Conservation (phyloP, 192 early-diverging fungal genomes). For the Rhizophagus clarus region DNA sequence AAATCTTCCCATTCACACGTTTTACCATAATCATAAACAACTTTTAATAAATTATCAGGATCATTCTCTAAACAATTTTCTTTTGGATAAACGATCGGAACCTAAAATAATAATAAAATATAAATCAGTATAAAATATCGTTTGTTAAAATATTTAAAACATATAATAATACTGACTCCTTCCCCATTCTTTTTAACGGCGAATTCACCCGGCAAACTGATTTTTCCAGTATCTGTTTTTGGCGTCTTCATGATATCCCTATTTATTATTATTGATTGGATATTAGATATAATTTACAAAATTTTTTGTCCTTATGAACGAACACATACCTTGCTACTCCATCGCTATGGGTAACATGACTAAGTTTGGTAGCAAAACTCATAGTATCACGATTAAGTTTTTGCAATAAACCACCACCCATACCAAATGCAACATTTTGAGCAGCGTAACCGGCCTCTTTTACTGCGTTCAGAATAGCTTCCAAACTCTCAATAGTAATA, state of each 20-base stretch:
- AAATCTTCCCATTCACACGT: slow-evolving; percentile 63
- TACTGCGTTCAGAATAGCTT: slow-evolving; percentile 59
- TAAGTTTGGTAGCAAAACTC: slow-evolving; percentile 86
- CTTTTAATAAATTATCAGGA: slow-evolving; percentile 49
- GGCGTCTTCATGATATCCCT: slow-evolving; percentile 90
- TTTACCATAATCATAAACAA: slow-evolving; percentile 70
- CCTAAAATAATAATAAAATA: slow-evolving; percentile 34
- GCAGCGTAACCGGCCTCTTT: slow-evolving; percentile 65
- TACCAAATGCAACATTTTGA: slow-evolving; percentile 78
- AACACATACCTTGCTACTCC: slow-evolving; percentile 61
- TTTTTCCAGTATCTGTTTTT: slow-evolving; percentile 69
- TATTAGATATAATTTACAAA: not conserved
- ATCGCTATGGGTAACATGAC: slow-evolving; percentile 65
- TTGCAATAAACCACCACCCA: slow-evolving; percentile 86
- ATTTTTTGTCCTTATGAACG: not conserved
- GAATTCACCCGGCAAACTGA: slow-evolving; percentile 75
- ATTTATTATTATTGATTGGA: not conserved
- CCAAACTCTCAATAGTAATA: slow-evolving; percentile 58
- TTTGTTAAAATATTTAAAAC: not conserved
- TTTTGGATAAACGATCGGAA: slow-evolving; percentile 50
- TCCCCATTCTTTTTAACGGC: slow-evolving; percentile 47
- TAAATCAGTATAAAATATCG: too few species aligned
- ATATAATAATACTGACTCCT: slow-evolving; percentile 34
- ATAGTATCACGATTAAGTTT: slow-evolving; percentile 86
- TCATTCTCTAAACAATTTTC: slow-evolving; percentile 32